Conservation (phyloP, 2,329 filamentous ascomycete genomes). For the Alternaria sp. region DNA sequence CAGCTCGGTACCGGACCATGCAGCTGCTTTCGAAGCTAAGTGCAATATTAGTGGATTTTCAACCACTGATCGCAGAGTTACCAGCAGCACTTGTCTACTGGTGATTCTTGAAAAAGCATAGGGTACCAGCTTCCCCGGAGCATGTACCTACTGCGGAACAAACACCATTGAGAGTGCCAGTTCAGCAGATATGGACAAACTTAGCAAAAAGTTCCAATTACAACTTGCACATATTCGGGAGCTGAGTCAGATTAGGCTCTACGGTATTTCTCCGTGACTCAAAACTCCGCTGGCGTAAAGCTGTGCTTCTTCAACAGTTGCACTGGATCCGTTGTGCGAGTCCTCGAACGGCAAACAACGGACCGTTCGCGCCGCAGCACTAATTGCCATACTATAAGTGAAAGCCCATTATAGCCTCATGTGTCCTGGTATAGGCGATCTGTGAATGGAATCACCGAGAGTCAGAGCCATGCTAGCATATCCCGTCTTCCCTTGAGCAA, state of each 20-base stretch:
- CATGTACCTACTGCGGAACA: neutral
- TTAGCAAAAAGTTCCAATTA: conserved; percentile 1
- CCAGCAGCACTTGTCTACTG: neutral
- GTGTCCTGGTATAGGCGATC: conserved; percentile 1
- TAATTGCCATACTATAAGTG: conserved; percentile 12
- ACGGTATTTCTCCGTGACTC: conserved; percentile 12
- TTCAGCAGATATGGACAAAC: conserved; percentile 6
- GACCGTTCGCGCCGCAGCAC: conserved; percentile 13
- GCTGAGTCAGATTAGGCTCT: conserved; percentile 10
- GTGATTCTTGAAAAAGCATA: neutral
- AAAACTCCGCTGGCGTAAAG: conserved; percentile 31
- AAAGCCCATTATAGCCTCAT: conserved; percentile 12
- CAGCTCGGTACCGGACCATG: conserved; percentile 41
- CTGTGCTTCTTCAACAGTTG: conserved; percentile 38
- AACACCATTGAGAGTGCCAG: neutral
- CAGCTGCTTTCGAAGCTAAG: conserved; percentile 8
- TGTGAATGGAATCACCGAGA: neutral
- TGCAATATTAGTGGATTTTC: neutral
- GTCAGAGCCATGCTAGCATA: conserved; percentile 5
- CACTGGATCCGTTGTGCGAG: conserved; percentile 46
- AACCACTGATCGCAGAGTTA: neutral
- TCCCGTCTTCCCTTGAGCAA: conserved; percentile 3
- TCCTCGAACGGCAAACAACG: conserved; percentile 21
- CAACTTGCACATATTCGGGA: conserved; percentile 8
- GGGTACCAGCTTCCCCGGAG: neutral